A percentile compares a stretch with the other conserved stretches of the same genome.
These are phyloP conservation scores for Fraxinus velutina DNA, from an alignment of 305 asterid genomes.

Conservation along the genomic window DNA sequence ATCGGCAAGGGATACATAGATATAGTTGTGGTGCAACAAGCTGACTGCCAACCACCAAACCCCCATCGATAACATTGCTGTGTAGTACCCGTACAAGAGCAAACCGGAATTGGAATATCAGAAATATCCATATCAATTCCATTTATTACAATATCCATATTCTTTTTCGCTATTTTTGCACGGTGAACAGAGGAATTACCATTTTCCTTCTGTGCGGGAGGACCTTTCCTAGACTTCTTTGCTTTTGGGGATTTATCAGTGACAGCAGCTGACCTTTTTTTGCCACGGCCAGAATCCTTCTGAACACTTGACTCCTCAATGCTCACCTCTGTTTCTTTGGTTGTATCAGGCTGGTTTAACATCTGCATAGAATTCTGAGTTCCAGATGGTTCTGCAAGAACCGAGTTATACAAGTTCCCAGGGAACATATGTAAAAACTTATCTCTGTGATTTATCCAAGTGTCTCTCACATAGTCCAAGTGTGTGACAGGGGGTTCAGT, in stretches of 20 bases:
- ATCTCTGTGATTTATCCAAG: conserved; percentile 79
- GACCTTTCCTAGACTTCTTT: conserved; percentile 60
- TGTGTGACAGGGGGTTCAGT: conserved; percentile 59
- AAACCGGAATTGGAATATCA: conserved; percentile 83
- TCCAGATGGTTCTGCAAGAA: conserved; percentile 65
- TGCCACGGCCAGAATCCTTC: conserved; percentile 51
- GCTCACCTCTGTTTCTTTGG: conserved; percentile 37
- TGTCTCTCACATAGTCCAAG: conserved; percentile 72
- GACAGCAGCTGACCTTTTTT: conserved; percentile 47
- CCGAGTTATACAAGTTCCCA: conserved; percentile 38
- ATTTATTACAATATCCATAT: conserved; percentile 67
- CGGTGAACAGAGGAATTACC: conserved; percentile 51
- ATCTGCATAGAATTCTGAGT: conserved; percentile 56
- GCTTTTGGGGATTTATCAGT: conserved; percentile 59
- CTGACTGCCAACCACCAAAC: conserved; percentile 98
- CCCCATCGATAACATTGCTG: conserved; percentile 99
- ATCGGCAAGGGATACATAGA: conserved; percentile 93
- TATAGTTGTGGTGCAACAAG: conserved; percentile 92
- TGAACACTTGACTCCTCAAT: conserved; percentile 49
- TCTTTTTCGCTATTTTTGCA: conserved; percentile 62
- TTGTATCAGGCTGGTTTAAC: conserved; percentile 57
- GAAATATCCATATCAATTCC: conserved; percentile 89
- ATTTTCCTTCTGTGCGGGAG: conserved; percentile 54
- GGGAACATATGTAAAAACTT: conserved; percentile 77
- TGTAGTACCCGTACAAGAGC: conserved; percentile 88